A percentile compares a stretch with the other conserved stretches of the same genome.
phyloP scores from a whole-genome alignment of 768 basidiomycete genomes.

The Trametes cinnabarina region DNA sequence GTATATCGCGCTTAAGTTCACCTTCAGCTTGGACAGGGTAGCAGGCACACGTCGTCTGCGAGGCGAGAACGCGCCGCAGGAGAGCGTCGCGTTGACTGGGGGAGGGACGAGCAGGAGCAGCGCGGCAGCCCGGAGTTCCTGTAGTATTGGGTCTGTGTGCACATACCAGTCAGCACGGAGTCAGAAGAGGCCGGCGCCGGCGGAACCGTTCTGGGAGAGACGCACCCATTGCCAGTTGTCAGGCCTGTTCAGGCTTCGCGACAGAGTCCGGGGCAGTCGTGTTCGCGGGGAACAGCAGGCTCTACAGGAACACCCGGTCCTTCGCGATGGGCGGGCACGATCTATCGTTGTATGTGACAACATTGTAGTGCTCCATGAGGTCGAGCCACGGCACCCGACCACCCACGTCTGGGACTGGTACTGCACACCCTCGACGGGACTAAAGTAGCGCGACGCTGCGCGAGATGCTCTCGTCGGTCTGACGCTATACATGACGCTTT shows the following conservation, averaged over 20 bases:
- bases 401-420: slow-evolving; percentile 42
- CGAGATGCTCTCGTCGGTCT: too few relatives aligned
- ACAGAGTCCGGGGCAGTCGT: slow-evolving; percentile 55
- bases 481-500: too few relatives aligned
- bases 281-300: slow-evolving; percentile 57
- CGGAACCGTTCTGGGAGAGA: too few relatives aligned
- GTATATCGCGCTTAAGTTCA: slow-evolving; percentile 52
- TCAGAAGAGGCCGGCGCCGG: too few relatives aligned
- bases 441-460: slow-evolving; percentile 52
- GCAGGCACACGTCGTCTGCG: slow-evolving; percentile 49
- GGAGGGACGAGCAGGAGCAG: slow-evolving; percentile 58
- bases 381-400: slow-evolving; percentile 52
- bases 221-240: slow-evolving; percentile 61
- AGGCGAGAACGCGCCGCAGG: slow-evolving; percentile 43
- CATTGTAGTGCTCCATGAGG: slow-evolving; percentile 65
- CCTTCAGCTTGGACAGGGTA: slow-evolving; percentile 61
- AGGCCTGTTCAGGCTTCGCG: slow-evolving; percentile 51
- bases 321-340: slow-evolving; percentile 52
- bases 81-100: slow-evolving; percentile 54
- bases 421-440: slow-evolving; percentile 43
- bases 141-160: slow-evolving; percentile 51
- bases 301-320: slow-evolving; percentile 68
- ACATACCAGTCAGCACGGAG: too few relatives aligned
- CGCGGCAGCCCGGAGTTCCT: slow-evolving; percentile 73
- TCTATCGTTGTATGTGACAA: slow-evolving; percentile 71